Percentiles rank a stretch among this genome's conserved stretches.
phyloP scores from a whole-genome alignment of 768 basidiomycete genomes.

The Sutorius australiensis region DNA sequence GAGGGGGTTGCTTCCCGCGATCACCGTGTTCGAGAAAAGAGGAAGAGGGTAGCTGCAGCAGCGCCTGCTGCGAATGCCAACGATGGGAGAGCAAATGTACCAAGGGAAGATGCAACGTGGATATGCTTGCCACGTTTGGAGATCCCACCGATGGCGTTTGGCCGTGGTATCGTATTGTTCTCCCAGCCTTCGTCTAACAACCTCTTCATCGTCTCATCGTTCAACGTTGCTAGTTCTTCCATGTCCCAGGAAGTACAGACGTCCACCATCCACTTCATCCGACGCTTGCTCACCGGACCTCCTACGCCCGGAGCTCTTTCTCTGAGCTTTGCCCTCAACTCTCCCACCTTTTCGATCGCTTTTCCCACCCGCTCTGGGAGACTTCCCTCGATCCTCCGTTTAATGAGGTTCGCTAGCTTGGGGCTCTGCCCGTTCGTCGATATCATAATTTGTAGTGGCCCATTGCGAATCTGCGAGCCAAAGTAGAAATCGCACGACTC shows the following conservation, averaged over 20 bases:
- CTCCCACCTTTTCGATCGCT: slow-evolving; percentile 78
- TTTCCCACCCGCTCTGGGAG: slow-evolving; percentile 70
- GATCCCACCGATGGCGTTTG: slow-evolving; percentile 39
- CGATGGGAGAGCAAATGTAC: slow-evolving; percentile 26
- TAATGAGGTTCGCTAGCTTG: slow-evolving; percentile 82
- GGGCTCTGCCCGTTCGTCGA: slow-evolving; percentile 94
- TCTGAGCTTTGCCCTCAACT: slow-evolving; percentile 67
- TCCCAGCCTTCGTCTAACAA: slow-evolving; percentile 90
- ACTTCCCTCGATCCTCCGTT: slow-evolving; percentile 59
- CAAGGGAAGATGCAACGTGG: slow-evolving; percentile 4
- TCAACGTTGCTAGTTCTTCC: slow-evolving; percentile 70
- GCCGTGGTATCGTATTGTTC: slow-evolving; percentile 45
- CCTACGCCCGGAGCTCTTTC: slow-evolving; percentile 81
- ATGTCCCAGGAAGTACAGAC: slow-evolving; percentile 84
- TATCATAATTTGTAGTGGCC: slow-evolving; percentile 92
- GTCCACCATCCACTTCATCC: slow-evolving; percentile 92
- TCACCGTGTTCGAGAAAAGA: slow-evolving; percentile 34
- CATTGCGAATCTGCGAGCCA: slow-evolving; percentile 86
- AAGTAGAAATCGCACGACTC: slow-evolving; percentile 98
- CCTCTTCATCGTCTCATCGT: slow-evolving; percentile 57
- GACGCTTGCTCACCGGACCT: slow-evolving; percentile 64
- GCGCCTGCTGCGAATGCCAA: slow-evolving; percentile 45
- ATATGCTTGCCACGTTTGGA: slow-evolving; percentile 7
- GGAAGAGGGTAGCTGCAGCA: slow-evolving; percentile 33
- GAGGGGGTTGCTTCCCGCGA: neutral